Evolutionary conservation across 1,139 yeast species (phyloP).

Genomic region (Yamadazyma atmosphaerica): DNA sequence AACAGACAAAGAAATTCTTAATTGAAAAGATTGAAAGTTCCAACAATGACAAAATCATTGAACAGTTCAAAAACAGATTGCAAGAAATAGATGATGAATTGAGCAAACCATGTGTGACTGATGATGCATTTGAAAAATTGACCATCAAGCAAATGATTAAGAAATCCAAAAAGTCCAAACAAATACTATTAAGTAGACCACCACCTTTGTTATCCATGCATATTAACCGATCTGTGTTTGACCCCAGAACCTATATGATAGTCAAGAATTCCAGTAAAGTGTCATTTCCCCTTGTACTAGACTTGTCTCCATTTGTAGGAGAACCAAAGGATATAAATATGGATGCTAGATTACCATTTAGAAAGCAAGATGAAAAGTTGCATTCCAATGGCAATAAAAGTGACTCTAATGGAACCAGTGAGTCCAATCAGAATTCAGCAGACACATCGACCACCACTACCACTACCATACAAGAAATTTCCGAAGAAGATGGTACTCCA

Average conservation of each 20-base stretch:
- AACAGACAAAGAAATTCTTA: conserved; percentile 57
- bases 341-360: conserved; percentile 78
- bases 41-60: conserved; percentile 38
- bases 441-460: too few species aligned
- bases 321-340: conserved; percentile 68
- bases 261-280: conserved; percentile 83
- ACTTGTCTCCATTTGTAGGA: conserved; percentile 69
- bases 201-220: conserved; percentile 84
- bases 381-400: conserved; percentile 1
- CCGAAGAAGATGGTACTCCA: conserved; percentile 12
- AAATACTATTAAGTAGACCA: conserved; percentile 75
- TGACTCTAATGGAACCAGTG: conserved; percentile 6
- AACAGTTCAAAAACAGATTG: conserved; percentile 52
- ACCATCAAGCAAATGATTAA: conserved; percentile 76
- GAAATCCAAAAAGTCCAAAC: conserved; percentile 80
- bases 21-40: conserved; percentile 37
- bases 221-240: conserved; percentile 89
- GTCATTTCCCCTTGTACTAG: conserved; percentile 66
- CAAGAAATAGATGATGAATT: conserved; percentile 59
- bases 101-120: conserved; percentile 67
- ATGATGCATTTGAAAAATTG: conserved; percentile 70
- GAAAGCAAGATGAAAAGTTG: conserved; percentile 49
- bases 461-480: conserved; percentile 5
- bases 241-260: conserved; percentile 78
- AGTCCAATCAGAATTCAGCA: too few species aligned